Evolutionary conservation across 208 protist genomes (phyloP), one percentile per base, ranked within the genome.

Genomic region (Leishmania amazonensis): DNA sequence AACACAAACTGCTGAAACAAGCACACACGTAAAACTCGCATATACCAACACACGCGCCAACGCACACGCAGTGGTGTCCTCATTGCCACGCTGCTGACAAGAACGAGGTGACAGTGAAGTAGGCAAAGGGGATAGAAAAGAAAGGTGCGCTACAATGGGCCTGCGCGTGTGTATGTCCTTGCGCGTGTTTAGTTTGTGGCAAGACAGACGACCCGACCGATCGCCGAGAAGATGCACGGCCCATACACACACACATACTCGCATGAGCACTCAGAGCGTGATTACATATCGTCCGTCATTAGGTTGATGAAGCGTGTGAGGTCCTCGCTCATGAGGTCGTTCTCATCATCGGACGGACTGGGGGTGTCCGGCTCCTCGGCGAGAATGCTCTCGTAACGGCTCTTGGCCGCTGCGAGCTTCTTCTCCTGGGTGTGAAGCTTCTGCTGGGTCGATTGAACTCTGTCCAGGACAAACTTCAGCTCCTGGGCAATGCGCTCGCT

Each of bases 211-310:
- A 24, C 71, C 15, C 40, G 19, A 5, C 24, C 7, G 24, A 28
- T 75, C 19, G 28, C 47, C 19, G 45, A 53, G 35, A n/a, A 28
- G 0, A 45, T 45, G 35, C 49, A 76, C 53, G 28, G 45, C 45
- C 35, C 49, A n/a, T n/a, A 49, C 73, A 40, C 31, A 60, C 31
- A 76, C 49, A 62, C 49, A 42, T 15, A 76, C 15, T 42, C 21
- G 70, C 45, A 60, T 9, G 35, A 60, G 47, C 49, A 57, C 47
- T 49, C 35, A 47, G n/a, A 47, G 75, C 58, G 45, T 65, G 7
- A 15, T 78, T 87, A 91, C 58, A 94, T 91, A 72, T 86, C 90
- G 57, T 92, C 90, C 0, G 88, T 88, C 85, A 93, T 90, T 62
- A 89, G 86, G 75, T 88, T 86, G 68, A 93, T 89, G 73, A 93